phyloP scores from a whole-genome alignment of 129 eudicot genomes.

The Saposhnikovia divaricata region DNA sequence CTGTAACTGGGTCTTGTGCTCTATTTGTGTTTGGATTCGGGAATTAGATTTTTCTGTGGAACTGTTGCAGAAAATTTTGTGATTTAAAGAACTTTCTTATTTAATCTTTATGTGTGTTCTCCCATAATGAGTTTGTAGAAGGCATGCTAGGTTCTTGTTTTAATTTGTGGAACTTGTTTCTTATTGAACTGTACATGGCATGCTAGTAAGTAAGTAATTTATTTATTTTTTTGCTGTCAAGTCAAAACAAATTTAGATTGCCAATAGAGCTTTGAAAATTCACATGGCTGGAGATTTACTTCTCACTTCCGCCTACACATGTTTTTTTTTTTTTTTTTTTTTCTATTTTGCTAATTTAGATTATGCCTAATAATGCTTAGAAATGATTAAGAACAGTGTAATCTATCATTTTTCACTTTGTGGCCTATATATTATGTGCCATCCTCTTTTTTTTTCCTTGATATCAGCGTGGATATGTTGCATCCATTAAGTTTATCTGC shows the following conservation, averaged over 20 bases:
- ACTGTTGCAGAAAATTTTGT: slow-evolving; percentile 6
- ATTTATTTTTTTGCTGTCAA: background rate
- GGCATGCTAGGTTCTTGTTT: background rate
- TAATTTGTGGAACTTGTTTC: background rate
- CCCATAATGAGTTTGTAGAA: background rate
- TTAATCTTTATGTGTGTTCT: background rate
- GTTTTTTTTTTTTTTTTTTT: too few relatives aligned
- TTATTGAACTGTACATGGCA: too few relatives aligned
- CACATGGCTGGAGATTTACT: too few relatives aligned
- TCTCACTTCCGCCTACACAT: background rate
- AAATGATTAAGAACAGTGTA: too few relatives aligned
- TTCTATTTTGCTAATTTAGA: background rate
- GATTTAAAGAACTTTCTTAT: background rate
- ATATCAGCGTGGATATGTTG: too few relatives aligned
- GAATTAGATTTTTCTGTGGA: background rate
- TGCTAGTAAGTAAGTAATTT: too few relatives aligned
- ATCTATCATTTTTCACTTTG: too few relatives aligned
- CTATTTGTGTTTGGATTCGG: background rate
- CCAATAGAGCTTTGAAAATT: too few relatives aligned
- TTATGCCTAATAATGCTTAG: background rate
- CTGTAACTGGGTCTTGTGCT: background rate
- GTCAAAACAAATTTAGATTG: too few relatives aligned
- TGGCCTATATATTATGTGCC: too few relatives aligned
- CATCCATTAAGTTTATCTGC: too few relatives aligned
- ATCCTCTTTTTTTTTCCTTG: too few relatives aligned